These are phyloP conservation scores for Aspergillus tubingensis DNA, from an alignment of 2,329 filamentous ascomycete genomes.

Conservation along the genomic window DNA sequence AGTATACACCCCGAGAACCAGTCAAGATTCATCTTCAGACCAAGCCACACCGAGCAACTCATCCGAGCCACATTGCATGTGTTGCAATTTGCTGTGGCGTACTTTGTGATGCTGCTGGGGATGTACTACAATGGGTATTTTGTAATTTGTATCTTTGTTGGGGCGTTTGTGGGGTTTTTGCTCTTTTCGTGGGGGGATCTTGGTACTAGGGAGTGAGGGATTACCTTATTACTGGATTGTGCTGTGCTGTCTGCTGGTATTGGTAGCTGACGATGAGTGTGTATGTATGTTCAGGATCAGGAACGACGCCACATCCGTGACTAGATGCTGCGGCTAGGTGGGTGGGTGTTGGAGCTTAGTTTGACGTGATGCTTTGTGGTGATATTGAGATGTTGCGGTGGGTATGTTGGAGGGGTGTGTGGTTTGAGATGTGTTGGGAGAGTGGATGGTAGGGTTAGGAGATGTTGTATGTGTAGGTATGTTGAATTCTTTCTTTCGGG, in stretches of 20 bases:
- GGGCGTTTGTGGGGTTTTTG: conserved; percentile 71
- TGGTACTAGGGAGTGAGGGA: conserved; percentile 17
- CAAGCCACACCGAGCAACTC: conserved; percentile 65
- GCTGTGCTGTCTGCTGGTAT: too few species aligned
- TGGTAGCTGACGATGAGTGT: too few species aligned
- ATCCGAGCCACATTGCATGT: conserved; percentile 68
- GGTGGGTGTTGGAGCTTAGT: background rate
- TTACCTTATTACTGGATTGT: too few species aligned
- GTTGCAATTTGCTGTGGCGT: conserved; percentile 72
- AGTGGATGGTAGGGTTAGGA: too few species aligned
- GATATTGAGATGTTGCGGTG: background rate
- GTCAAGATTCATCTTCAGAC: conserved; percentile 47
- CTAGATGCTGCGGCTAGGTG: conserved; percentile 28
- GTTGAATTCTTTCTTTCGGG: too few species aligned
- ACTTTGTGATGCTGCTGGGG: conserved; percentile 71
- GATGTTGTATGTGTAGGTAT: too few species aligned
- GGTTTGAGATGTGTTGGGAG: too few species aligned
- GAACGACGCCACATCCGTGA: conserved; percentile 26
- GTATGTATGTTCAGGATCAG: background rate
- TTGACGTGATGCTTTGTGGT: background rate
- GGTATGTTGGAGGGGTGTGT: too few species aligned
- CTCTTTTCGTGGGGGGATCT: conserved; percentile 66
- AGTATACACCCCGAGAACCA: background rate
- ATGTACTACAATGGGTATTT: conserved; percentile 73
- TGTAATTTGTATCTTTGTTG: conserved; percentile 78